Evolutionary conservation across 2,329 filamentous ascomycete genomes (phyloP), one percentile per base, ranked within the genome.

Genomic region (Intubia oerlemansii): DNA sequence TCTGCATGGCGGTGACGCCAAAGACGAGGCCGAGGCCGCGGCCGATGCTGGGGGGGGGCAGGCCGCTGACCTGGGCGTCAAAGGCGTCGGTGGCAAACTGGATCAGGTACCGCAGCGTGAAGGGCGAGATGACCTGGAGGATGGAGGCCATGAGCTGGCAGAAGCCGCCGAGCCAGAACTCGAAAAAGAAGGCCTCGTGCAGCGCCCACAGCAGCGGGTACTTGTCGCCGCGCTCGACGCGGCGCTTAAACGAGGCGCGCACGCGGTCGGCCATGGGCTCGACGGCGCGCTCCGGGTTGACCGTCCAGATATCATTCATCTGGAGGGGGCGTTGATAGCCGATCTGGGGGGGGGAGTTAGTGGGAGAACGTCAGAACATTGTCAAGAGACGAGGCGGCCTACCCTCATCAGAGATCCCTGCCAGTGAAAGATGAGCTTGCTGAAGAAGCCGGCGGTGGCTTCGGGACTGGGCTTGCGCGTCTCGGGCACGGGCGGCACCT

Each of bases 301-400:
- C 77, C 1, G 60, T 54, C 75, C 82, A 95, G 32, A 98, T 69
- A 46, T 98, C 88, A 39, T 77, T 78, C 31, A 72, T 53, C 42
- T 92, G 75, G 3, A 98, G 61, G 3, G 72, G 68, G 10, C 88
- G 72, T 44, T 80, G 72, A 50, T 93, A 95, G 20, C 88, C 88
- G 22, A 70, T 52, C 48, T 21, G n/a, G 8, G 8, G 19, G 19
- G 8, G n/a, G n/a, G n/a, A n/a, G n/a, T n/a, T n/a, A n/a, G n/a
- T n/a, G n/a, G n/a, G n/a, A n/a, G n/a, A n/a, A n/a, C n/a, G n/a
- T n/a, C n/a, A n/a, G n/a, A n/a, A n/a, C n/a, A n/a, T n/a, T n/a
- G n/a, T n/a, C n/a, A n/a, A n/a, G n/a, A n/a, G n/a, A 75, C 73
- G 37, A 21, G 19, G n/a, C 8, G n/a, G n/a, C 19, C 8, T 21